Evolutionary conservation across 306 rosid species (phyloP).

Genomic region (Begonia masoniana): DNA sequence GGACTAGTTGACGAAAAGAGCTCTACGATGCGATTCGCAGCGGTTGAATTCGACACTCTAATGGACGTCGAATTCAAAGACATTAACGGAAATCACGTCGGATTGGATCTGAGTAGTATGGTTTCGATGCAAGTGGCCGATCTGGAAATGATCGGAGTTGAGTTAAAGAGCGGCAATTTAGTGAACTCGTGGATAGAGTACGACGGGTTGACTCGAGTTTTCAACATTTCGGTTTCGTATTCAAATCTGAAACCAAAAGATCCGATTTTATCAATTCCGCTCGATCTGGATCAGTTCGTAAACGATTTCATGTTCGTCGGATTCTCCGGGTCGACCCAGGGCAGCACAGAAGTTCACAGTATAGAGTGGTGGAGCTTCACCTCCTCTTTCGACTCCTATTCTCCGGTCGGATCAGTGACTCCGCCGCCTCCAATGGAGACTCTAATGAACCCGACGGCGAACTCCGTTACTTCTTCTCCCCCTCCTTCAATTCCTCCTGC

Average conservation of each 20-base stretch:
- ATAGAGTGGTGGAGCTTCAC: conserved; percentile 92
- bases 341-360: conserved; percentile 80
- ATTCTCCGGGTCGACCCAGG: conserved; percentile 91
- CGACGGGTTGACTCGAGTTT: conserved; percentile 40
- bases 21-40: conserved; percentile 27
- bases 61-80: conserved; percentile 91
- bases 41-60: conserved; percentile 80
- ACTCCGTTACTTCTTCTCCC: conserved; percentile 27
- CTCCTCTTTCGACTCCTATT: conserved; percentile 38
- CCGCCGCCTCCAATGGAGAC: conserved; percentile 57
- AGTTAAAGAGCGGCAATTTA: conserved; percentile 69
- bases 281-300: conserved; percentile 61
- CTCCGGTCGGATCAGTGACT: conserved; percentile 17
- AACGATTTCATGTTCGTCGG: conserved; percentile 92
- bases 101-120: conserved; percentile 71
- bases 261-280: conserved; percentile 44
- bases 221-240: conserved; percentile 65
- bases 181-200: conserved; percentile 85
- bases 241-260: conserved; percentile 77
- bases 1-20: conserved; percentile 28
- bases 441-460: conserved; percentile 57
- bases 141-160: conserved; percentile 41
- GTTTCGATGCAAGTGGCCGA: conserved; percentile 51
- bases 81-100: conserved; percentile 91
- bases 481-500: conserved; percentile 74